Evolutionary conservation across 441 rosid genomes (phyloP).

Genomic region (Bocquillonia castaneifolia): DNA sequence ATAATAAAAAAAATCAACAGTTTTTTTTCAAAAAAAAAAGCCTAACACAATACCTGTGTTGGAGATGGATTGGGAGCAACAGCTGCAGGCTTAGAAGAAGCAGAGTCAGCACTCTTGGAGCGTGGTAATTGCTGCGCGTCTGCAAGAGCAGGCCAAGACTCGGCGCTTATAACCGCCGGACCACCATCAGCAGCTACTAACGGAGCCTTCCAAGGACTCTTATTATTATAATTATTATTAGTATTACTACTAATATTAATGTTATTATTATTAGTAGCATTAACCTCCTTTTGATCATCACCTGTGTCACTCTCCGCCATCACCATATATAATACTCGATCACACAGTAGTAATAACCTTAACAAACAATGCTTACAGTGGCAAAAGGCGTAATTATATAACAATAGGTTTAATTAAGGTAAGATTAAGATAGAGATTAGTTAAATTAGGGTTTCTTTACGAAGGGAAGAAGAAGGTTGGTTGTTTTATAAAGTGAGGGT

Average conservation of each 20-base stretch:
- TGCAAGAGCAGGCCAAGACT: slow-evolving; percentile 84
- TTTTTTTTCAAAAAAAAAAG: too few relatives aligned
- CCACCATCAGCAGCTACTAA: slow-evolving; percentile 41
- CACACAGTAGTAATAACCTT: too few relatives aligned
- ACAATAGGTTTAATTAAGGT: too few relatives aligned
- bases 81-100: slow-evolving; percentile 13
- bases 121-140: slow-evolving; percentile 52
- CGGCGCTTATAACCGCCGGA: slow-evolving; percentile 73
- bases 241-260: too few relatives aligned
- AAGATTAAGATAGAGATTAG: too few relatives aligned
- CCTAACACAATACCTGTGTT: slow-evolving; percentile 9
- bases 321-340: too few relatives aligned
- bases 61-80: slow-evolving; percentile 28
- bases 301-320: slow-evolving; percentile 64
- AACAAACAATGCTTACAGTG: too few relatives aligned
- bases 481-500: too few relatives aligned
- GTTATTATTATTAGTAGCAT: background rate
- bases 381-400: too few relatives aligned
- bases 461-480: too few relatives aligned
- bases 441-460: too few relatives aligned
- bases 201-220: slow-evolving; percentile 80
- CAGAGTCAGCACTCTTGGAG: slow-evolving; percentile 33
- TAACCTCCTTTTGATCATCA: slow-evolving; percentile 52
- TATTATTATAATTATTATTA: slow-evolving; percentile 25
- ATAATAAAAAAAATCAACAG: too few relatives aligned